Evolutionary conservation across 1,139 yeast species (phyloP).

Genomic region (Saccharomyces pastorianus): DNA sequence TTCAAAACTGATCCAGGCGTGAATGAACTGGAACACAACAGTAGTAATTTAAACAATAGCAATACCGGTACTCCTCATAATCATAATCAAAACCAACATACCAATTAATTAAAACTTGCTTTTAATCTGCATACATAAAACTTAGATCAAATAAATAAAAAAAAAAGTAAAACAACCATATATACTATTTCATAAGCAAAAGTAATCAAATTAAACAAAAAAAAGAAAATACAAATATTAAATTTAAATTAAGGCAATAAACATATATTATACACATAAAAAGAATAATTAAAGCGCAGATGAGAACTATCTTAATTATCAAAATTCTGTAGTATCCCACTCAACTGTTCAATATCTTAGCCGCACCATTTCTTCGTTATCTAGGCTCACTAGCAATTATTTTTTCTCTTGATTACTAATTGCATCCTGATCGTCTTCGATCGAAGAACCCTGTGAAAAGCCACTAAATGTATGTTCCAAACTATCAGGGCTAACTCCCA

Average conservation of each 20-base stretch:
- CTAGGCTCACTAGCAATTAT: not conserved
- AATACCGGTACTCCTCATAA: not conserved
- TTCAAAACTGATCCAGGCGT: not conserved
- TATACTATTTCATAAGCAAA: not conserved
- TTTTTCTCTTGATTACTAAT: conserved; percentile 32
- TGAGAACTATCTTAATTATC: not conserved
- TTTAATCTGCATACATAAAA: not conserved
- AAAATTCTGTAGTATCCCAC: not conserved
- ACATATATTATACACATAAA: not conserved
- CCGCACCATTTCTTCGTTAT: too few relatives aligned
- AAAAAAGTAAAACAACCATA: not conserved
- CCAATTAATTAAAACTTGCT: not conserved
- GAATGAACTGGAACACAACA: not conserved
- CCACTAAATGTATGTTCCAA: conserved; percentile 14
- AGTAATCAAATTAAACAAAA: not conserved
- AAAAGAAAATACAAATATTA: not conserved
- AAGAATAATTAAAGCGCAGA: not conserved
- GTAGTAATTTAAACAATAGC: not conserved
- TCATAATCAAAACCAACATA: not conserved
- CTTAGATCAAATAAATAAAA: not conserved
- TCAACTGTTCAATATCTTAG: not conserved
- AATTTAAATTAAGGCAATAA: not conserved
- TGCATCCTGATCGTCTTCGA: conserved; percentile 1
- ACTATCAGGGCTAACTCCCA: not conserved
- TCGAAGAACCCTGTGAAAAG: conserved; percentile 15